These are phyloP conservation scores for Cercospora beticola DNA, from an alignment of 2,329 filamentous ascomycete species.

Conservation along the genomic window DNA sequence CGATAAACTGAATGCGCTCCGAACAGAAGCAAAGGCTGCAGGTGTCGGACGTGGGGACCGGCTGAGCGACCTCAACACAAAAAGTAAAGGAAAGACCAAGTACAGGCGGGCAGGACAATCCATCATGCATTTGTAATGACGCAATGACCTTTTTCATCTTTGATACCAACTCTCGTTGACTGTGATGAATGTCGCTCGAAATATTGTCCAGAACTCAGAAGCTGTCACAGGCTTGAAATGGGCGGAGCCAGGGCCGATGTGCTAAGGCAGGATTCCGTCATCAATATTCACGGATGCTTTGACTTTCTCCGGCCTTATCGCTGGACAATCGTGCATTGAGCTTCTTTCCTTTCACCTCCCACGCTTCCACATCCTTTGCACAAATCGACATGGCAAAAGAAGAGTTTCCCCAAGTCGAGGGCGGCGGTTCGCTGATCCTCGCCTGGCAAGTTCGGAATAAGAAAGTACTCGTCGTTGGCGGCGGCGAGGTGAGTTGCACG, in stretches of 20 bases:
- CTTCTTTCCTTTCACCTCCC: background rate
- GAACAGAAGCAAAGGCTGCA: background rate
- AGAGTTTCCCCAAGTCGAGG: constrained; percentile 74
- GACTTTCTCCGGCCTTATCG: constrained; percentile 12
- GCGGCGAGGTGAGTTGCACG: constrained; percentile 72
- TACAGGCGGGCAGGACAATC: background rate
- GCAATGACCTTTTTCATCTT: background rate
- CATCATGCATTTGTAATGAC: background rate
- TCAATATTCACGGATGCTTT: background rate
- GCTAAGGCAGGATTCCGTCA: background rate
- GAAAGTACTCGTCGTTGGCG: constrained; percentile 86
- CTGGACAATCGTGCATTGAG: background rate
- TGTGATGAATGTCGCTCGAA: background rate
- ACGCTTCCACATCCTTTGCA: background rate
- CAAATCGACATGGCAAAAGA: constrained; percentile 8
- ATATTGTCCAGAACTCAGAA: background rate
- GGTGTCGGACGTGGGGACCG: background rate
- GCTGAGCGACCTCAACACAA: background rate
- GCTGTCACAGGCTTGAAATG: background rate
- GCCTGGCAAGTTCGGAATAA: constrained; percentile 95
- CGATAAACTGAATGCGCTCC: background rate
- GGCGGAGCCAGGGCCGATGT: background rate
- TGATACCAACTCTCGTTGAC: background rate
- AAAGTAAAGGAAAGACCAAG: background rate
- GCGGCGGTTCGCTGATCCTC: constrained; percentile 87